phyloP scores from a whole-genome alignment of 129 eudicot species.

The Tagetes erecta region DNA sequence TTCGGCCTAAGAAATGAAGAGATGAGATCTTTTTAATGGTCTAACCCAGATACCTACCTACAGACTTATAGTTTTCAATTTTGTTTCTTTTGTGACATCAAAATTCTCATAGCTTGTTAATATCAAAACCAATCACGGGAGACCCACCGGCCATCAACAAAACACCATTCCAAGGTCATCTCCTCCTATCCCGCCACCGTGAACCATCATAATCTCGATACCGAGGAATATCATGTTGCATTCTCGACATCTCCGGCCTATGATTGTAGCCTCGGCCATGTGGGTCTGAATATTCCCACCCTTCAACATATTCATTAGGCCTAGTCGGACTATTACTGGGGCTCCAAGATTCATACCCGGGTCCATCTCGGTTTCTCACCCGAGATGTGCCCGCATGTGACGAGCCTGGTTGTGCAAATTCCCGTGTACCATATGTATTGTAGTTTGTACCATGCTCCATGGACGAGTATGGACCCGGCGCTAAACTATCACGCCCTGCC shows the following conservation, averaged over 20 bases:
- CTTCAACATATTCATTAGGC: constrained; percentile 39
- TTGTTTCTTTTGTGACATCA: constrained; percentile 9
- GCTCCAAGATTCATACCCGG: constrained; percentile 64
- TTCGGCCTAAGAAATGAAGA: constrained; percentile 13
- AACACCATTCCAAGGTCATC: constrained; percentile 23
- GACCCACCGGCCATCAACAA: neutral
- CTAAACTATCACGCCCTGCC: constrained; percentile 38
- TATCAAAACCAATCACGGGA: constrained; percentile 1
- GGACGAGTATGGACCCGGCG: constrained; percentile 34
- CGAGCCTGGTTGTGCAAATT: constrained; percentile 11
- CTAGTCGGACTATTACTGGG: constrained; percentile 66
- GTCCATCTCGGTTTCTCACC: constrained; percentile 45
- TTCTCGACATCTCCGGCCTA: constrained; percentile 42
- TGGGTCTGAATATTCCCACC: constrained; percentile 39
- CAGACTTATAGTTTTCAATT: constrained; percentile 16
- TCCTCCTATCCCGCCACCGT: constrained; percentile 64
- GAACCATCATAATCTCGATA: constrained; percentile 40
- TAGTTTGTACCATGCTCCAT: constrained; percentile 34
- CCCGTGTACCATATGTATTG: constrained; percentile 36
- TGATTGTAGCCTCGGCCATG: constrained; percentile 29
- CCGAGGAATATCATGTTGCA: constrained; percentile 35
- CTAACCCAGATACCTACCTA: constrained; percentile 27
- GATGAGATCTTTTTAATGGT: neutral
- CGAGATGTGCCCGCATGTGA: constrained; percentile 36
- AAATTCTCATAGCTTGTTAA: constrained; percentile 1